Evolutionary conservation across 2,329 filamentous ascomycete genomes (phyloP).

Genomic region (Tolypocladium amazonense): DNA sequence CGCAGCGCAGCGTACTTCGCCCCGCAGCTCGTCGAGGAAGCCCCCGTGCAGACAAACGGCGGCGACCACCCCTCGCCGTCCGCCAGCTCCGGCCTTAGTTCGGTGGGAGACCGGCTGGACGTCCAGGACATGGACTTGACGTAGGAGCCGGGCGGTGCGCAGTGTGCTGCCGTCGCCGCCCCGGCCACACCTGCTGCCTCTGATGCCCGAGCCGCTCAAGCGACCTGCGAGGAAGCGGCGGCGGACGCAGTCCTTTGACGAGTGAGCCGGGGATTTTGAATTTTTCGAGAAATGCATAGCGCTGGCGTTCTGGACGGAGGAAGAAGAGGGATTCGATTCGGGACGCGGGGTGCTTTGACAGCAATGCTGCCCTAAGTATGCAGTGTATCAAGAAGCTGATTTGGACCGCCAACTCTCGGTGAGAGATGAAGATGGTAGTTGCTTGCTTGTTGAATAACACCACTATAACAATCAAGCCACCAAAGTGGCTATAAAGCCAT

Average conservation of each 20-base stretch:
- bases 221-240: not conserved
- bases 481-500: not conserved
- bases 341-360: not conserved
- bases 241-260: not conserved
- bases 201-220: not conserved
- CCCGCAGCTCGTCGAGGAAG: constrained; percentile 2
- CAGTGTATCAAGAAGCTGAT: not conserved
- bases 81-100: constrained; percentile 46
- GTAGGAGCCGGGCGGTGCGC: not conserved
- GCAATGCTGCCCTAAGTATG: not conserved
- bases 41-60: constrained; percentile 1
- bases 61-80: constrained; percentile 24
- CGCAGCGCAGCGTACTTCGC: constrained; percentile 8
- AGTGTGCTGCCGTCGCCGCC: not conserved
- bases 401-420: not conserved
- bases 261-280: not conserved
- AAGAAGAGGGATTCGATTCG: not conserved
- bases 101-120: constrained; percentile 37
- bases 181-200: too few relatives aligned
- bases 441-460: not conserved
- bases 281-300: constrained; percentile 24
- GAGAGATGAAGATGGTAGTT: not conserved
- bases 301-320: constrained; percentile 23
- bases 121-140: constrained; percentile 9
- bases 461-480: not conserved